phyloP scores from a whole-genome alignment of 1,139 yeast species.

The Kazachstania sp. region DNA sequence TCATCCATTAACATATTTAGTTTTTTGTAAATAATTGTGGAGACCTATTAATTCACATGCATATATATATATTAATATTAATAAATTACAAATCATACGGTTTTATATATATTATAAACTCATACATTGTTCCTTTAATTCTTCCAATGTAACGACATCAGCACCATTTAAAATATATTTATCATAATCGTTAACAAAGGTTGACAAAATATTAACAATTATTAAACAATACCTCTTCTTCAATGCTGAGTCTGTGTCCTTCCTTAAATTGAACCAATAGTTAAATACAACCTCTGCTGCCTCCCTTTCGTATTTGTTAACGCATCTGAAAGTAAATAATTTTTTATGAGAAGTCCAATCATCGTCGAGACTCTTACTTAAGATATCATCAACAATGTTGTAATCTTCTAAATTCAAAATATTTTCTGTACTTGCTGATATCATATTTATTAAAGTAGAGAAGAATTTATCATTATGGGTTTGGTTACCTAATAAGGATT shows the following conservation, averaged over 20 bases:
- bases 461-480: constrained; percentile 17
- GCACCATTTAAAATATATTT: constrained; percentile 43
- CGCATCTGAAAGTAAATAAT: constrained; percentile 24
- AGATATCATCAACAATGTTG: constrained; percentile 42
- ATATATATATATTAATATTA: neutral
- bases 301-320: constrained; percentile 25
- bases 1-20: neutral
- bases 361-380: constrained; percentile 12
- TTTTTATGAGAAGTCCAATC: constrained; percentile 22
- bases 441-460: constrained; percentile 17
- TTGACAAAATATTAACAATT: constrained; percentile 22
- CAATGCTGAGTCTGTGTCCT: too few relatives aligned
- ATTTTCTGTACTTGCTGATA: constrained; percentile 7
- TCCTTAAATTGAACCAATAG: constrained; percentile 9
- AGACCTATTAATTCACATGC: neutral
- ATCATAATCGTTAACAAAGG: constrained; percentile 39
- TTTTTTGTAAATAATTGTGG: neutral
- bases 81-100: neutral
- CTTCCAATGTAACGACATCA: constrained; percentile 28
- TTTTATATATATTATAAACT: constrained; percentile 6
- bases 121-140: constrained; percentile 20
- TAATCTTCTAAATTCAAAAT: constrained; percentile 29
- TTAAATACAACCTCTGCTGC: constrained; percentile 28
- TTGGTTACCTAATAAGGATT: constrained; percentile 21
- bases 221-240: constrained; percentile 21